A percentile compares a stretch with the other conserved stretches of the same genome.
phyloP scores from a whole-genome alignment of 2,329 filamentous ascomycete species.

The Trichophyton benhamiae region DNA sequence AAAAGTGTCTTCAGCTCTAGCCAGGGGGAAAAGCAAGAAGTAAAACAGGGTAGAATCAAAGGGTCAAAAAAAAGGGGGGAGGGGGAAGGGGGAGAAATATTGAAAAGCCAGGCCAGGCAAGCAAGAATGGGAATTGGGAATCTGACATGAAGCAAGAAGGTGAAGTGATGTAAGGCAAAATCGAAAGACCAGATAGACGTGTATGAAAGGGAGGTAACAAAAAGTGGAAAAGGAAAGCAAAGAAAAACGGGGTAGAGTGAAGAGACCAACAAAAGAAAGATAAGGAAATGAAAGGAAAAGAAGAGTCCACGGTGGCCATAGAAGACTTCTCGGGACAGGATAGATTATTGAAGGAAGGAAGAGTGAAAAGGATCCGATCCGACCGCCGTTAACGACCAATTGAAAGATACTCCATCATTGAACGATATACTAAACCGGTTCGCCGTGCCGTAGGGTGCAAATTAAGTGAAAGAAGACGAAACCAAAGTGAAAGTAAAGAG shows the following conservation, averaged over 20 bases:
- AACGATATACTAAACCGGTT: not conserved
- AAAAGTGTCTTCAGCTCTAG: not conserved
- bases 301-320: not conserved
- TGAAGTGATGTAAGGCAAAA: not conserved
- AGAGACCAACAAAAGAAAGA: too few species aligned
- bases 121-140: not conserved
- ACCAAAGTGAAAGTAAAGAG: not conserved
- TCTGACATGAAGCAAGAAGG: not conserved
- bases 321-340: too few species aligned
- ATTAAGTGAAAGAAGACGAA: not conserved
- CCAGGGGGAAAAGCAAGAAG: not conserved
- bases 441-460: not conserved
- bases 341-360: too few species aligned
- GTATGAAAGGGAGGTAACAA: not conserved
- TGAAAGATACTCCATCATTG: not conserved
- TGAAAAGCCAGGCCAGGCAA: too few species aligned
- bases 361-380: too few species aligned
- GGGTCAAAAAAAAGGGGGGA: too few species aligned
- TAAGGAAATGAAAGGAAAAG: not conserved
- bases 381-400: not conserved
- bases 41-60: not conserved
- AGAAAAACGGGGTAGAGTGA: too few species aligned
- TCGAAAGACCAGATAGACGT: not conserved
- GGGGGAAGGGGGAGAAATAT: too few species aligned
- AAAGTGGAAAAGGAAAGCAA: not conserved